Conservation (phyloP, 2,329 filamentous ascomycete species). For the Fulvia fulva region DNA sequence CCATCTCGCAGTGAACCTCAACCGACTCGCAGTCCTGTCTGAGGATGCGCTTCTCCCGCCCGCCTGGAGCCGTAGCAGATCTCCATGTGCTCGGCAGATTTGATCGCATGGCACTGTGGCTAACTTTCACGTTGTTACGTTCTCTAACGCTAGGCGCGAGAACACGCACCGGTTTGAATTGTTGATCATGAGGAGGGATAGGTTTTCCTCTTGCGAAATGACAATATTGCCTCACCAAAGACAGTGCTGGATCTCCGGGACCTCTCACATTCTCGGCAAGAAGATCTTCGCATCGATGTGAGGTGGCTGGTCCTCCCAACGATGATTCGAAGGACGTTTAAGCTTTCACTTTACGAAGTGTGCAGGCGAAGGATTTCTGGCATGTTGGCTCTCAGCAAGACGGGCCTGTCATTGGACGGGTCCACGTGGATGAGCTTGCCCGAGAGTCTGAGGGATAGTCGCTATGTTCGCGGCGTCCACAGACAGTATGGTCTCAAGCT, state of each 20-base stretch:
- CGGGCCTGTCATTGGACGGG: not conserved
- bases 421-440: not conserved
- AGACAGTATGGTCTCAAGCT: not conserved
- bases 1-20: not conserved
- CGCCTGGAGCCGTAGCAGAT: not conserved
- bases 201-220: too few relatives aligned
- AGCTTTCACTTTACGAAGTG: not conserved
- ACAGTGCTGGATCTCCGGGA: too few relatives aligned
- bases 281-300: not conserved
- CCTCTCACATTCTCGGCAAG: too few relatives aligned
- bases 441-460: not conserved
- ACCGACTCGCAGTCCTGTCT: not conserved
- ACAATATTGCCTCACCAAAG: too few relatives aligned
- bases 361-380: not conserved
- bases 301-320: not conserved
- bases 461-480: not conserved
- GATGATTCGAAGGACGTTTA: not conserved
- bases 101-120: not conserved
- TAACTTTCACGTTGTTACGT: not conserved
- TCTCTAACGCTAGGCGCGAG: not conserved
- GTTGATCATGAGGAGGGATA: too few relatives aligned
- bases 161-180: not conserved
- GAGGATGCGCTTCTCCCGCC: not conserved
- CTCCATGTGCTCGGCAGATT: slow-evolving; percentile 3
- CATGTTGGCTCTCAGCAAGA: not conserved